Conservation (phyloP, 2,329 filamentous ascomycete genomes). For the Fusarium musae region DNA sequence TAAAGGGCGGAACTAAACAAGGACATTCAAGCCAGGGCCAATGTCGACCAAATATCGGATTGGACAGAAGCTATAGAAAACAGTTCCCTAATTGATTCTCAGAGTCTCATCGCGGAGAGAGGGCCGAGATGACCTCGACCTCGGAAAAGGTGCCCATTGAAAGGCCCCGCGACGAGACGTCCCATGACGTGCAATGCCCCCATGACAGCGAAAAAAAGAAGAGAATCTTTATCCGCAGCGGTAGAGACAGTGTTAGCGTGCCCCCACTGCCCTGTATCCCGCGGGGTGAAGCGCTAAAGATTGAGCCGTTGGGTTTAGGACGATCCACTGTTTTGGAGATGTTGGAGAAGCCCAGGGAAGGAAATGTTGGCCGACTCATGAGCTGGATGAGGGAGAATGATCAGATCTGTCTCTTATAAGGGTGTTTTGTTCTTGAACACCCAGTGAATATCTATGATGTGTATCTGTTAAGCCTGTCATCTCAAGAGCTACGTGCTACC, state of each 20-base stretch:
- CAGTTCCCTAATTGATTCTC: neutral
- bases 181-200: constrained; percentile 31
- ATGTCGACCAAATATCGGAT: constrained; percentile 22
- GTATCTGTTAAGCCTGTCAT: neutral
- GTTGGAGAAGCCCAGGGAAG: constrained; percentile 27
- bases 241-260: neutral
- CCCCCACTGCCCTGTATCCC: constrained; percentile 31
- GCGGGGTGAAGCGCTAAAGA: constrained; percentile 27
- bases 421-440: fast-evolving
- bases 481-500: neutral
- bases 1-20: constrained; percentile 14
- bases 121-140: constrained; percentile 25
- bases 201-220: constrained; percentile 28
- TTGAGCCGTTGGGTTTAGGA: neutral
- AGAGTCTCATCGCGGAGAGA: constrained; percentile 27
- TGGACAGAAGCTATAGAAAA: neutral
- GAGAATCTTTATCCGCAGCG: neutral
- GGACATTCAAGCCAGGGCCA: constrained; percentile 10
- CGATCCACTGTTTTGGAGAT: constrained; percentile 22
- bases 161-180: constrained; percentile 16
- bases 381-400: neutral
- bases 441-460: fast-evolving
- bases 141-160: constrained; percentile 20
- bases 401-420: neutral
- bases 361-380: constrained; percentile 19